Conservation (phyloP, 2,329 filamentous ascomycete genomes). For the Beauveria bassiana region DNA sequence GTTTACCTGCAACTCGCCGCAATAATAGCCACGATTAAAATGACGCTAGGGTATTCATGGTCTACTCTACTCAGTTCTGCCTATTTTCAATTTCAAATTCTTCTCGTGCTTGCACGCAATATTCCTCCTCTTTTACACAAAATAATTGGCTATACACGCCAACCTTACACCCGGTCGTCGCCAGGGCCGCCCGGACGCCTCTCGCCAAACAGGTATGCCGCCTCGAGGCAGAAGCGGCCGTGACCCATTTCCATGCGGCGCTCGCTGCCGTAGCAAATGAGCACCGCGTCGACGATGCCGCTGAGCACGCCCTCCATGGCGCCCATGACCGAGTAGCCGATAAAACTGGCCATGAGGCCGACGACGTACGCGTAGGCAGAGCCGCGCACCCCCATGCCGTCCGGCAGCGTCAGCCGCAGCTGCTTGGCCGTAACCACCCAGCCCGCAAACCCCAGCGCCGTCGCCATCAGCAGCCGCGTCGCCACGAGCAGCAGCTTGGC, state of each 20-base stretch:
- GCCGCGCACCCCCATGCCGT: conserved; percentile 53
- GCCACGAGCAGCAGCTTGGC: conserved; percentile 88
- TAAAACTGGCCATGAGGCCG: conserved; percentile 83
- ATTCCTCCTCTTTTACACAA: too few species aligned
- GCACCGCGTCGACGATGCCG: conserved; percentile 77
- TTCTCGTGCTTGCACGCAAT: background rate
- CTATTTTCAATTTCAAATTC: background rate
- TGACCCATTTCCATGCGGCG: conserved; percentile 57
- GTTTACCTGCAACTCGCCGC: too few species aligned
- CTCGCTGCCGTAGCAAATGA: conserved; percentile 94
- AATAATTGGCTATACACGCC: too few species aligned
- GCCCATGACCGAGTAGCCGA: conserved; percentile 88
- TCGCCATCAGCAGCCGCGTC: conserved; percentile 83
- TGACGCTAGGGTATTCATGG: too few species aligned
- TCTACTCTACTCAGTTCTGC: too few species aligned
- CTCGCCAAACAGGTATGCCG: conserved; percentile 79
- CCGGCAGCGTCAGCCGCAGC: conserved; percentile 53
- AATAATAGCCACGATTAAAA: too few species aligned
- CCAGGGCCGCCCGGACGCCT: conserved; percentile 25
- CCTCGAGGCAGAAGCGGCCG: conserved; percentile 84
- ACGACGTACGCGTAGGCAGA: conserved; percentile 94
- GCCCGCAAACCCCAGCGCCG: conserved; percentile 85
- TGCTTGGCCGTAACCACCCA: conserved; percentile 90
- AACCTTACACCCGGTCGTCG: conserved; percentile 14
- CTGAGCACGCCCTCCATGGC: conserved; percentile 85